Evolutionary conservation across 2,329 filamentous ascomycete genomes (phyloP), one percentile per base, ranked within the genome.

Genomic region (Saccharata proteae): DNA sequence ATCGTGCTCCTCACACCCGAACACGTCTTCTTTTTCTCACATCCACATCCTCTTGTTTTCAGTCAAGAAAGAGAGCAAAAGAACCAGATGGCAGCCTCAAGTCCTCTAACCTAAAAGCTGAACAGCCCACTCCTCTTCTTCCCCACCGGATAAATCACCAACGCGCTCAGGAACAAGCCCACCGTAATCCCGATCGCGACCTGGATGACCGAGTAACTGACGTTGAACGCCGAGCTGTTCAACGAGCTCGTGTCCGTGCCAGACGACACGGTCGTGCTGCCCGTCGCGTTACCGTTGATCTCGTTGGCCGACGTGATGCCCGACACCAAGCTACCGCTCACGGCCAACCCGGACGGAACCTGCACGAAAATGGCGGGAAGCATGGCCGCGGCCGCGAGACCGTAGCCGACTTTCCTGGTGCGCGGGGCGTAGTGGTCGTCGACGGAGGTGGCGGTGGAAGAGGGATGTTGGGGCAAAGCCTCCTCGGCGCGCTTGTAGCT

Each of bases 341-440:
- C 71, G 3, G 71, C 67, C 3, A 77, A 55, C 2, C 71, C 72
- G 3, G 63, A 69, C 0, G 72, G 72, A 0, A 77, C 71, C 37
- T 74, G 69, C 2, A 75, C 69, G 40, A 92, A 92, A 40, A 93
- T 92, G 4, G 80, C 85, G 0, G 85, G 85, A 7, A 93, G 60
- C 65, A 93, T 82, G 2, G 81, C 79, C 0, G 83, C 82, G 0
- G 84, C 84, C 0, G 85, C 85, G 3, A 93, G 70, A 2, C 80
- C 80, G 49, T 86, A 84, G 9, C 78, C 74, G 5, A 57, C 53
- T 22, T 55, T 55, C 15, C 54, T 52, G 1, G 40, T 39, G 17
- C 47, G 43, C 2, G 54, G 50, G 5, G 47, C 44, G 18, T 41
- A 47, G 17, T 14, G 8, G 8, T n/a, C 25, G 25, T 26, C 14